A percentile compares a stretch with the other conserved stretches of the same genome.
Evolutionary conservation across 2,329 filamentous ascomycete genomes (phyloP).

Genomic region (Dryadomyces sulphureus): DNA sequence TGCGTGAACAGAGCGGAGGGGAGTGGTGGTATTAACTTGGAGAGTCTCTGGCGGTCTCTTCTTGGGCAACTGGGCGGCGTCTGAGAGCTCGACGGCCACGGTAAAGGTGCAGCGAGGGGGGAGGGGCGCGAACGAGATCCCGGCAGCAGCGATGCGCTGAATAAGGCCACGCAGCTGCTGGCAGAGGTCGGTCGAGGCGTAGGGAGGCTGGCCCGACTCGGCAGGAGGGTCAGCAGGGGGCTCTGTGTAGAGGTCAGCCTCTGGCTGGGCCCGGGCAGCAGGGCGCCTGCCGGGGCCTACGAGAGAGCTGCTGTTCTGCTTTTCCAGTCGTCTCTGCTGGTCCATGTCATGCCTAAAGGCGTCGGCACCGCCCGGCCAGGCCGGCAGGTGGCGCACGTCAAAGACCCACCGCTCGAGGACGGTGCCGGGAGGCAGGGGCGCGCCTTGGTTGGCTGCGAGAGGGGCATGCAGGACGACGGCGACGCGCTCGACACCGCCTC

Average conservation of each 20-base stretch:
- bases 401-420: conserved; percentile 50
- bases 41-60: no score
- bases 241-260: not conserved
- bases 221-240: not conserved
- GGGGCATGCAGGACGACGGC: conserved; percentile 10
- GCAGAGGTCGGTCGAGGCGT: conserved; percentile 40
- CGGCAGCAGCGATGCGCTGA: conserved; percentile 44
- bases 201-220: not conserved
- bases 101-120: conserved; percentile 59
- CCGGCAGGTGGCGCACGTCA: conserved; percentile 38
- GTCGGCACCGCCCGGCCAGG: conserved; percentile 22
- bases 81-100: conserved; percentile 46
- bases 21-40: conserved; percentile 25
- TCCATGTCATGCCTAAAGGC: conserved; percentile 16
- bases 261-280: conserved; percentile 5
- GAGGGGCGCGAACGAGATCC: conserved; percentile 39
- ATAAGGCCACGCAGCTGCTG: conserved; percentile 59
- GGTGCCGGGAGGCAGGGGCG: conserved; percentile 14
- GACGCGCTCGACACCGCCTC: conserved; percentile 18
- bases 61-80: not conserved
- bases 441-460: not conserved
- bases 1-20: conserved; percentile 38
- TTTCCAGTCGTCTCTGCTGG: not conserved
- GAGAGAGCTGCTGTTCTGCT: no score
- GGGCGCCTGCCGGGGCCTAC: no score